Base-by-base conservation (phyloP, 208 protist genomes). In the Leishmania tarentolae region DNA sequence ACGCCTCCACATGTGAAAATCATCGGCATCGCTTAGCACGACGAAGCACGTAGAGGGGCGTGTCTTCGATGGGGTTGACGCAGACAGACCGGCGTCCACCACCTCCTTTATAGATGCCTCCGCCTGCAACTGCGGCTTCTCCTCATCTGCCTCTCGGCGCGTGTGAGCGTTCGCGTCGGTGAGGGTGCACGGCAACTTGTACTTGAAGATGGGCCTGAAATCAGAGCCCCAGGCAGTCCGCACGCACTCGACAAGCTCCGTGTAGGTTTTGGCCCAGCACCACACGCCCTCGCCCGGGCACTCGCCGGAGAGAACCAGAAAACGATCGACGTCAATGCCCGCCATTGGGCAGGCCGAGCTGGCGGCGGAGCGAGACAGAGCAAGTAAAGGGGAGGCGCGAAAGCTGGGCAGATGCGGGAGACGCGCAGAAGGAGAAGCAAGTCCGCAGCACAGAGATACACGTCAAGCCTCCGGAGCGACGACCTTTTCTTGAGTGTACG, bases 241-340 rank as follows among this genome's bases (percentile, higher is more conserved):
- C 53, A 59, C 75, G 47, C 75, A 79, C 61, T 68, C 5, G 24
- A 79, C 75, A 19, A 79, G 75, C 57, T 79, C 75, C 28, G 75
- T 56, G n/a, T 79, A 79, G 9, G 75, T 56, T 47, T 11, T 68
- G 11, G 75, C 75, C 61, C 75, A 79, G 59, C 57, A 79, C 75
- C 75, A 79, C 8, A 79, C 75, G 11, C 75, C 75, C 63, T 79
- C 75, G 35, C 75, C 75, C 57, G 75, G 75, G n/a, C 61, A 79
- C 47, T 50, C 75, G 31, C 75, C 75, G 61, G 31, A 68, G 57
- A 79, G 75, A 19, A 79, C 28, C n/a, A 69, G 75, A 40, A 79
- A 79, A n/a, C 75, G 75, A 53, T 79, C 44, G 3, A 21, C n/a
- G 28, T 52, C 61, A 4, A 61, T 42, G 31, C 21, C 47, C 71